A percentile compares a stretch with the other conserved stretches of the same genome.
These are phyloP conservation scores for Vachellia collinsii DNA, from an alignment of 306 rosid species.

Conservation along the genomic window DNA sequence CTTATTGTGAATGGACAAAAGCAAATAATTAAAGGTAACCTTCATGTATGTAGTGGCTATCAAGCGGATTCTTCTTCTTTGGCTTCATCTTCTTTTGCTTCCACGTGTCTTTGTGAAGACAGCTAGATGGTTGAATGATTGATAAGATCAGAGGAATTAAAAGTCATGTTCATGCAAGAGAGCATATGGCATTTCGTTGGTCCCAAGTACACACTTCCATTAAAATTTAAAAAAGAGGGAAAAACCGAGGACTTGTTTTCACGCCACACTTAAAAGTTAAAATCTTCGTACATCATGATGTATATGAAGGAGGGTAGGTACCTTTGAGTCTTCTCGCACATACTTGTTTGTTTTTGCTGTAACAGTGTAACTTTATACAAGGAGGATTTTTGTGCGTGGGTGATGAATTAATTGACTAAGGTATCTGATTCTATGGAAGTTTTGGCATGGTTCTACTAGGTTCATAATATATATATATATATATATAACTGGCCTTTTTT, in stretches of 20 bases:
- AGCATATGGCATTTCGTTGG: conserved; percentile 45
- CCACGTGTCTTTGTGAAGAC: conserved; percentile 45
- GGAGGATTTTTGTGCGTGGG: conserved; percentile 39
- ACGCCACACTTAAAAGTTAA: conserved; percentile 39
- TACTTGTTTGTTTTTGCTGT: conserved; percentile 4
- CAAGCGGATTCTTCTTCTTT: conserved; percentile 40
- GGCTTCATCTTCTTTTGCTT: not conserved
- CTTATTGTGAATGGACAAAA: conserved; percentile 44
- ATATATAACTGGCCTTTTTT: conserved; percentile 28
- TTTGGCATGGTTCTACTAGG: conserved; percentile 21
- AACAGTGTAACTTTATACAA: conserved; percentile 38
- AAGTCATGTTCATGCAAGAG: conserved; percentile 27
- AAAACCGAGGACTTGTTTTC: conserved; percentile 43
- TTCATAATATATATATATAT: no score
- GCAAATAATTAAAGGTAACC: not conserved
- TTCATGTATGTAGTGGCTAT: no score
- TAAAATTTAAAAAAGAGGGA: not conserved
- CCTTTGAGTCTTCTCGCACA: conserved; percentile 21
- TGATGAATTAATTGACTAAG: conserved; percentile 47
- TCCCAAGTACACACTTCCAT: conserved; percentile 47
- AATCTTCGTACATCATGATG: conserved; percentile 20
- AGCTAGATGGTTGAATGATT: conserved; percentile 39
- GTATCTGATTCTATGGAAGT: conserved; percentile 50
- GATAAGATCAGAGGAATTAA: conserved; percentile 49
- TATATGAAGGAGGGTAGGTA: not conserved